Evolutionary conservation across 1,284 basidiomycete genomes (phyloP).

Genomic region (Fomitopsis palustris): DNA sequence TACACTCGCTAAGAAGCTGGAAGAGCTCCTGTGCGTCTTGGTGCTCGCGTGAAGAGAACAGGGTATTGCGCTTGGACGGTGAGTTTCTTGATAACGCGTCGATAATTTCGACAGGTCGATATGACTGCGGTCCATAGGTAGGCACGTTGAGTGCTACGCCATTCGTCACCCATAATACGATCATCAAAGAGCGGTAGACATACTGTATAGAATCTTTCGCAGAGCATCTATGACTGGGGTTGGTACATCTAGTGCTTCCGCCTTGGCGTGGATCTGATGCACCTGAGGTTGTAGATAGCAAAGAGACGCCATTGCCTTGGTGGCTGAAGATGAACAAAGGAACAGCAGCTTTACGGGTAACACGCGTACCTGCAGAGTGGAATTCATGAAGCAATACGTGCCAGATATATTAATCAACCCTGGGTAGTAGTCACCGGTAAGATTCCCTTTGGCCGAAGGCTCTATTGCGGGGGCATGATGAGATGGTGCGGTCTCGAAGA

Average conservation of each 20-base stretch:
- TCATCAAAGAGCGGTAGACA: slow-evolving; percentile 21
- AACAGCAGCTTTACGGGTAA: background rate
- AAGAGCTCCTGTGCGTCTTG: slow-evolving; percentile 97
- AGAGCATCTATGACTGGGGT: slow-evolving; percentile 83
- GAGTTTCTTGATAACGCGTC: slow-evolving; percentile 60
- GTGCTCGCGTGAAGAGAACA: slow-evolving; percentile 85
- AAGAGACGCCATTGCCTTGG: slow-evolving; percentile 79
- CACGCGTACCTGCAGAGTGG: slow-evolving; percentile 75
- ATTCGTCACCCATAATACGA: slow-evolving; percentile 13
- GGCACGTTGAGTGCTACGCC: slow-evolving; percentile 70
- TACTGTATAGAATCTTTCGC: slow-evolving; percentile 63
- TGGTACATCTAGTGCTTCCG: slow-evolving; percentile 72
- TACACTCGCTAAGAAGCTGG: slow-evolving; percentile 82
- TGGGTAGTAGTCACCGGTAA: slow-evolving; percentile 61
- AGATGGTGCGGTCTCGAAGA: background rate
- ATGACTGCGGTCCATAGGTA: slow-evolving; percentile 49
- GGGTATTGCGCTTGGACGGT: slow-evolving; percentile 51
- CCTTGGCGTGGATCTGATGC: slow-evolving; percentile 66
- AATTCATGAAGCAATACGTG: slow-evolving; percentile 94
- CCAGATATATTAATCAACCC: slow-evolving; percentile 93
- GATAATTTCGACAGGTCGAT: slow-evolving; percentile 72
- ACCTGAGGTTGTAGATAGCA: slow-evolving; percentile 75
- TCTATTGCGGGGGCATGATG: background rate
- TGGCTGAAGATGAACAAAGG: background rate
- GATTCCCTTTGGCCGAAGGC: background rate